Percentiles rank a stretch among this genome's conserved stretches.
Evolutionary conservation across 805 yeast species (phyloP).

Genomic region (Lachancea fermentati): DNA sequence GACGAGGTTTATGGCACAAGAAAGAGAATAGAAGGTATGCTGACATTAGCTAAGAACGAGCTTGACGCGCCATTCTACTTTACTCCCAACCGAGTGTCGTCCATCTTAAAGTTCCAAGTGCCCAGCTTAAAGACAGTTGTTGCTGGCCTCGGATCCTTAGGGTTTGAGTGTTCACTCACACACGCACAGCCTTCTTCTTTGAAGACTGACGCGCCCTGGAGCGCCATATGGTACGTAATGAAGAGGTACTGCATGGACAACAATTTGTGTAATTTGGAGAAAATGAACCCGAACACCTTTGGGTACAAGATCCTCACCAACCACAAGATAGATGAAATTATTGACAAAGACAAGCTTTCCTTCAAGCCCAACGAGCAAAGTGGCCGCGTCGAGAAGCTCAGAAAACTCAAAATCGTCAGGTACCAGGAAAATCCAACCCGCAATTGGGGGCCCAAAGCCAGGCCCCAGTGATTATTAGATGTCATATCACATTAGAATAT

Average conservation of each 20-base stretch:
- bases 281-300: constrained; percentile 44
- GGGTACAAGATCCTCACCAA: constrained; percentile 54
- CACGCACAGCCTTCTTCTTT: constrained; percentile 84
- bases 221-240: constrained; percentile 65
- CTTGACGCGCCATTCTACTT: constrained; percentile 73
- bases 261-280: constrained; percentile 37
- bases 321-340: constrained; percentile 30
- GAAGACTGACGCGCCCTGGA: constrained; percentile 89
- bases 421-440: constrained; percentile 90
- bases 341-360: constrained; percentile 32
- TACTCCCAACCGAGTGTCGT: constrained; percentile 69
- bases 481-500: not conserved
- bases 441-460: constrained; percentile 96
- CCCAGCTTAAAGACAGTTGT: constrained; percentile 69
- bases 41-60: constrained; percentile 75
- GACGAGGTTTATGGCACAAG: constrained; percentile 65
- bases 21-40: constrained; percentile 87
- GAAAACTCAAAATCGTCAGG: constrained; percentile 76
- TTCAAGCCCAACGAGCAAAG: constrained; percentile 61
- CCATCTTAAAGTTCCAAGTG: constrained; percentile 73
- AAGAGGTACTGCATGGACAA: constrained; percentile 51
- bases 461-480: constrained; percentile 42
- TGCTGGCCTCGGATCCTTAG: constrained; percentile 80
- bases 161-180: constrained; percentile 76
- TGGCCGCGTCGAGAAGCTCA: constrained; percentile 48